phyloP scores from a whole-genome alignment of 2,329 filamentous ascomycete species.

The Colletotrichum liaoningense region DNA sequence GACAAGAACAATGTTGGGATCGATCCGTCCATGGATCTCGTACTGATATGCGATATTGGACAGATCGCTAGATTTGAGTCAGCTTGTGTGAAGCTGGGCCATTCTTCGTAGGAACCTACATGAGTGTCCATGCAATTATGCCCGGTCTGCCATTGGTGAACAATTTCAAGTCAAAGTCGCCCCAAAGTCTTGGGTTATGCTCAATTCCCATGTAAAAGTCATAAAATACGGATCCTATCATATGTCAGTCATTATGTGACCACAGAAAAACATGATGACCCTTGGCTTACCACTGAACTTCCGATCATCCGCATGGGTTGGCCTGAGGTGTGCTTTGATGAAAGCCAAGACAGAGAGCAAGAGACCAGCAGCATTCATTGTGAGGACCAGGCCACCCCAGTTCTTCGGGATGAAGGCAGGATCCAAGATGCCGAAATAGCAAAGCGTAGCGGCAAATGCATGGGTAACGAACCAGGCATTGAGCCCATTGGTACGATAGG shows the following conservation, averaged over 20 bases:
- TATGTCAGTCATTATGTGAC: not conserved
- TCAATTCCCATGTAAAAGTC: slow-evolving; percentile 61
- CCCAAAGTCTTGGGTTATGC: slow-evolving; percentile 55
- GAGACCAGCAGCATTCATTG: slow-evolving; percentile 49
- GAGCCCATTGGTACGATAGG: slow-evolving; percentile 56
- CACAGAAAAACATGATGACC: not conserved
- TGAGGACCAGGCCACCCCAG: slow-evolving; percentile 52
- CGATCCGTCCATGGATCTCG: not conserved
- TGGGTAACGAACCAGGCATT: slow-evolving; percentile 53
- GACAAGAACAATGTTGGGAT: slow-evolving; percentile 50
- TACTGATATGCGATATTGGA: slow-evolving; percentile 8
- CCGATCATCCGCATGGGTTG: slow-evolving; percentile 1
- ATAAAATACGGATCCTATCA: slow-evolving; percentile 49
- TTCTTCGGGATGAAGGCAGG: slow-evolving; percentile 53
- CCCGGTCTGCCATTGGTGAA: slow-evolving; percentile 60
- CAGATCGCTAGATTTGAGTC: not conserved
- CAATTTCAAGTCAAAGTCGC: slow-evolving; percentile 57
- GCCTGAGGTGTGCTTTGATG: not conserved
- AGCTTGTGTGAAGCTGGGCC: too few relatives aligned
- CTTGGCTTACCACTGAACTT: not conserved
- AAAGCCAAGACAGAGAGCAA: not conserved
- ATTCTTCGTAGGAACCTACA: slow-evolving; percentile 44
- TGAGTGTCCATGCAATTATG: slow-evolving; percentile 59
- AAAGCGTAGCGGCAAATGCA: slow-evolving; percentile 42
- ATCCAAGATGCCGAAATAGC: slow-evolving; percentile 46